Conservation (phyloP, 129 eudicot genomes). For the Lactuca saligna region DNA sequence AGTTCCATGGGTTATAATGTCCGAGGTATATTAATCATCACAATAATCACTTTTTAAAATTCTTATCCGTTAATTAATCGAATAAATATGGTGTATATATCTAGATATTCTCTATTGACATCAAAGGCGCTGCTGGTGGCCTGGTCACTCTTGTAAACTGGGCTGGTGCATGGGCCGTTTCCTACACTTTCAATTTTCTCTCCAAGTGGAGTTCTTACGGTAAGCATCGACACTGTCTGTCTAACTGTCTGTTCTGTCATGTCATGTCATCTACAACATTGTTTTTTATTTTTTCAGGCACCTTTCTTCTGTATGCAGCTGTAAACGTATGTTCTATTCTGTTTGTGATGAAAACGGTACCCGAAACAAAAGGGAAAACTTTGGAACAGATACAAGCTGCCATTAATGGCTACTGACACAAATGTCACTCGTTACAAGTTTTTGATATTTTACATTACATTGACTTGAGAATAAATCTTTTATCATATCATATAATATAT, state of each 20-base stretch:
- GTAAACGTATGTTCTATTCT: constrained; percentile 58
- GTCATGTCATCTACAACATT: not conserved
- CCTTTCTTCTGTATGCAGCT: constrained; percentile 74
- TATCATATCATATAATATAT: not conserved
- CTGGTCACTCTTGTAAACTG: constrained; percentile 60
- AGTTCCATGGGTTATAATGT: constrained; percentile 96
- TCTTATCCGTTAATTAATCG: not conserved
- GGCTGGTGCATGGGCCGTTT: constrained; percentile 62
- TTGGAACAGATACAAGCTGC: constrained; percentile 82
- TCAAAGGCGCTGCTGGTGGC: constrained; percentile 65
- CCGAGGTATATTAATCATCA: constrained; percentile 60
- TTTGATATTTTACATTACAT: constrained; percentile 13
- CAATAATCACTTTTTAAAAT: not conserved
- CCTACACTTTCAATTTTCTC: constrained; percentile 61
- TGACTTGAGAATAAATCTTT: constrained; percentile 7
- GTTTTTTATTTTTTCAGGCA: constrained; percentile 53
- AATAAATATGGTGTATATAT: constrained; percentile 5
- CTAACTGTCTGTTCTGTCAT: too few relatives aligned
- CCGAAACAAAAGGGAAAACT: constrained; percentile 89
- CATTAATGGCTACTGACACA: constrained; percentile 33
- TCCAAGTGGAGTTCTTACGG: constrained; percentile 64
- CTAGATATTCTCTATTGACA: constrained; percentile 53
- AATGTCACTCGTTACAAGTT: not conserved
- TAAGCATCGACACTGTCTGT: too few relatives aligned
- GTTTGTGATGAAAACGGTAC: constrained; percentile 58